Conservation (phyloP, 2,329 filamentous ascomycete genomes). For the Aureobasidium melanogenum region DNA sequence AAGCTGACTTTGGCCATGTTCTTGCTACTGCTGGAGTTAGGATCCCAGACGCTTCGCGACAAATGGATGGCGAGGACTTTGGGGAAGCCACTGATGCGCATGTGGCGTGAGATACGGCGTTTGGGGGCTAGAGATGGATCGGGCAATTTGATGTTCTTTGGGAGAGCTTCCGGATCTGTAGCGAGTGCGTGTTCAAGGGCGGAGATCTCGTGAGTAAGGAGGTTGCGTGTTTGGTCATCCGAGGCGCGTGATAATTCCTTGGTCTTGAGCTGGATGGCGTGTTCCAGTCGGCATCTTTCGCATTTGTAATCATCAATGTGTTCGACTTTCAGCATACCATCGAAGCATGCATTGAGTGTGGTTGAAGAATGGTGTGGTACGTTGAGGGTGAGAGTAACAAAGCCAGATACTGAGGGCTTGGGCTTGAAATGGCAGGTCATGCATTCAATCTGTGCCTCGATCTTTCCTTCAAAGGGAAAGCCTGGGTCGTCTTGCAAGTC, state of each 20-base stretch:
- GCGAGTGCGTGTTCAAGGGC: constrained; percentile 62
- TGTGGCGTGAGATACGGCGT: constrained; percentile 77
- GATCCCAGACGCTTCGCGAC: constrained; percentile 85
- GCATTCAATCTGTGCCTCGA: constrained; percentile 94
- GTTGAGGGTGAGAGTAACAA: constrained; percentile 85
- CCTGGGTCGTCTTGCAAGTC: constrained; percentile 46
- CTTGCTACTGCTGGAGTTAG: constrained; percentile 65
- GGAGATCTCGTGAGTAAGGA: constrained; percentile 50
- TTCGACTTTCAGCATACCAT: constrained; percentile 88
- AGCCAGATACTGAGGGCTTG: constrained; percentile 70
- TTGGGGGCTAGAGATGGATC: constrained; percentile 67
- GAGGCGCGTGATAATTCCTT: constrained; percentile 33
- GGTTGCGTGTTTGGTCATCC: constrained; percentile 29
- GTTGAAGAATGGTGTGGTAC: constrained; percentile 75
- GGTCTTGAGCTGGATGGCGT: constrained; percentile 56
- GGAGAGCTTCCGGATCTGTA: constrained; percentile 71
- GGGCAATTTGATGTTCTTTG: constrained; percentile 65
- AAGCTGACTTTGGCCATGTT: constrained; percentile 93
- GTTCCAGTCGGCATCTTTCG: constrained; percentile 79
- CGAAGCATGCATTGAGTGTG: constrained; percentile 79
- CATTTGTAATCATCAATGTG: constrained; percentile 96
- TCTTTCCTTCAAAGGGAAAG: constrained; percentile 84
- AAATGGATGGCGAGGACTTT: constrained; percentile 87
- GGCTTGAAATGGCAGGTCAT: constrained; percentile 84
- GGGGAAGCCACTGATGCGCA: constrained; percentile 78